phyloP scores from a whole-genome alignment of 2,329 filamentous ascomycete species.

The Emmonsiellopsis sp. region DNA sequence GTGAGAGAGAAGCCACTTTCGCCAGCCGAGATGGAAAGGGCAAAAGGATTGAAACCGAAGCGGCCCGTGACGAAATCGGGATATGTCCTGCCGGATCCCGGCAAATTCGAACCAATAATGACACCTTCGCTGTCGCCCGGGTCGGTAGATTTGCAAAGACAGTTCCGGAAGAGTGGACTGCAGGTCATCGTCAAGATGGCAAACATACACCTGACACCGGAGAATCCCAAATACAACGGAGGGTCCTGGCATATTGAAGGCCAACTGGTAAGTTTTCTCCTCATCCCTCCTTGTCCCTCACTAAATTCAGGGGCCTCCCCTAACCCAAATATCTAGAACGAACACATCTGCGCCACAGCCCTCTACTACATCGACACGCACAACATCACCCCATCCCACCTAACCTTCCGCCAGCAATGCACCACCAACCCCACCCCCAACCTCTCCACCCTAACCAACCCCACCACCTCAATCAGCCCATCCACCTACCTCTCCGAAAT shows the following conservation, averaged over 20 bases:
- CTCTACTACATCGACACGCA: slow-evolving; percentile 5
- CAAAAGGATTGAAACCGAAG: slow-evolving; percentile 7
- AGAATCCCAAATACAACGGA: slow-evolving; percentile 45
- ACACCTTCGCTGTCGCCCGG: slow-evolving; percentile 20
- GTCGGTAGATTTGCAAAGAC: slow-evolving; percentile 18
- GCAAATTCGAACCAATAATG: slow-evolving; percentile 1
- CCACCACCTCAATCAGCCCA: not conserved
- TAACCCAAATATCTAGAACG: slow-evolving; percentile 1
- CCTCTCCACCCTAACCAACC: too few species aligned
- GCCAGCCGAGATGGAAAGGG: slow-evolving; percentile 6
- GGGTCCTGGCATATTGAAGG: slow-evolving; percentile 42
- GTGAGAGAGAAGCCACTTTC: slow-evolving; percentile 13
- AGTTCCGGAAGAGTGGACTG: slow-evolving; percentile 33
- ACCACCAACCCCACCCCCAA: not conserved
- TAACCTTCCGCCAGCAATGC: slow-evolving; percentile 5
- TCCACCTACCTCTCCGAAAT: not conserved
- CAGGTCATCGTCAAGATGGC: slow-evolving; percentile 58
- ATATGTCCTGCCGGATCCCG: slow-evolving; percentile 6
- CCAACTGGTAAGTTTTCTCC: slow-evolving; percentile 21
- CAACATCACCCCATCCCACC: slow-evolving; percentile 3
- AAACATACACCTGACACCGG: slow-evolving; percentile 50
- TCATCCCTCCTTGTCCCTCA: not conserved
- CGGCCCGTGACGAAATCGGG: not conserved
- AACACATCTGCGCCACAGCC: slow-evolving; percentile 7
- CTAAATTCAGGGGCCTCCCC: not conserved